Percentiles rank a stretch among this genome's conserved stretches.
Evolutionary conservation across 257 asterid species (phyloP).

Genomic region (Solanum virginianum): DNA sequence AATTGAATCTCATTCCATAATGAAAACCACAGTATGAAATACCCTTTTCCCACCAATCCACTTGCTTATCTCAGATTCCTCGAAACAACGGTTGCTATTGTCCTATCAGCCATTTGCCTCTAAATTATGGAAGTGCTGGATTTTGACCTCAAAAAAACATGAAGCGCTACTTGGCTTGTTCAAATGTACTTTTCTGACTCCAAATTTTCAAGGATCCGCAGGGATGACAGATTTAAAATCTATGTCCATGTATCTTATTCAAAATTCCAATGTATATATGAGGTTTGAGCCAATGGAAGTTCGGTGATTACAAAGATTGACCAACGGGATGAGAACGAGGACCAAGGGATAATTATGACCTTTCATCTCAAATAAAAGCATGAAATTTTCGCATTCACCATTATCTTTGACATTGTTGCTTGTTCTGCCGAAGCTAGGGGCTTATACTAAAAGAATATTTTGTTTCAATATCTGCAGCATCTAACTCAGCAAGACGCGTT

Average conservation of each 20-base stretch:
- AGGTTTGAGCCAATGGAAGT: background rate
- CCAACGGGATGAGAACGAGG: background rate
- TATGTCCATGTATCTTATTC: background rate
- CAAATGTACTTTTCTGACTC: background rate
- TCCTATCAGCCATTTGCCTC: background rate
- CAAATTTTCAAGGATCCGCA: background rate
- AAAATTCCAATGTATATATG: background rate
- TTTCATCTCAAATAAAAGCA: background rate
- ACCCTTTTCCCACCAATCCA: background rate
- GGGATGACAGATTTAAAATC: background rate
- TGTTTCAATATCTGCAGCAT: background rate
- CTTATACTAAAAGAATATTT: background rate
- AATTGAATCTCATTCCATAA: background rate
- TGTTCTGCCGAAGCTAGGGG: background rate
- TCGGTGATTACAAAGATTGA: background rate
- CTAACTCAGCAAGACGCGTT: slow-evolving; percentile 9
- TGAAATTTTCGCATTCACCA: background rate
- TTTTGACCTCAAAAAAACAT: background rate
- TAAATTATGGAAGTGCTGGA: background rate
- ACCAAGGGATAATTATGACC: background rate
- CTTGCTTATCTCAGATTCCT: background rate
- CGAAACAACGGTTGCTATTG: background rate
- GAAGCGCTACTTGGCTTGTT: background rate
- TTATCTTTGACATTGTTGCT: background rate
- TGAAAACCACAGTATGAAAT: background rate